Evolutionary conservation across 352 stramenopile species (phyloP).

Genomic region (Phytophthora pisi): DNA sequence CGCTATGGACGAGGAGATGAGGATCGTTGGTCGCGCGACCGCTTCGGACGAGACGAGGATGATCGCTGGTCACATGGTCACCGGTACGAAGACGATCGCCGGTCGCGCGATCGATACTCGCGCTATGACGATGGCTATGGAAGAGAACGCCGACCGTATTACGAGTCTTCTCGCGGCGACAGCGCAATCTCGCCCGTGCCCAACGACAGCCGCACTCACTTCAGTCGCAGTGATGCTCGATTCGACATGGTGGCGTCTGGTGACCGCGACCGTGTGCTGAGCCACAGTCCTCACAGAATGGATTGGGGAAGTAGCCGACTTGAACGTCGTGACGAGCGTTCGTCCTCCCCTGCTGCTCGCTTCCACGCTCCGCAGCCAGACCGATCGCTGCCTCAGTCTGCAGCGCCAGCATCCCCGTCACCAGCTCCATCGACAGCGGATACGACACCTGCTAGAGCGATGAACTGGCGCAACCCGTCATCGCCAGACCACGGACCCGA

Average conservation of each 20-base stretch:
- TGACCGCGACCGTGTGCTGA: conserved; percentile 17
- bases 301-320: conserved; percentile 16
- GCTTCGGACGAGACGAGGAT: neutral
- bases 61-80: conserved; percentile 4
- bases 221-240: conserved; percentile 38
- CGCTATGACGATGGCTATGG: conserved; percentile 15
- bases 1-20: conserved; percentile 11
- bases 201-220: conserved; percentile 26
- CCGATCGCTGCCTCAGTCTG: conserved; percentile 5
- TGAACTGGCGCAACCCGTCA: conserved; percentile 16
- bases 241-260: conserved; percentile 27
- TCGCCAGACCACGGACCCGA: conserved; percentile 4
- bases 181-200: conserved; percentile 8
- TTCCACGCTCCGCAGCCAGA: conserved; percentile 1
- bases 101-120: conserved; percentile 13
- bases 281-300: conserved; percentile 26
- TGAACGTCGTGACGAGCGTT: conserved; percentile 7
- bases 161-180: neutral
- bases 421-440: conserved; percentile 5
- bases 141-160: neutral
- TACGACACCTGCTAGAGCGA: conserved; percentile 2
- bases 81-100: too few relatives aligned
- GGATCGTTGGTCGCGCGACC: conserved; percentile 12
- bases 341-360: conserved; percentile 3
- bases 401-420: conserved; percentile 3